A percentile compares a stretch with the other conserved stretches of the same genome.
Conservation (phyloP, 306 rosid species). For the Dalbergia cultrata region DNA sequence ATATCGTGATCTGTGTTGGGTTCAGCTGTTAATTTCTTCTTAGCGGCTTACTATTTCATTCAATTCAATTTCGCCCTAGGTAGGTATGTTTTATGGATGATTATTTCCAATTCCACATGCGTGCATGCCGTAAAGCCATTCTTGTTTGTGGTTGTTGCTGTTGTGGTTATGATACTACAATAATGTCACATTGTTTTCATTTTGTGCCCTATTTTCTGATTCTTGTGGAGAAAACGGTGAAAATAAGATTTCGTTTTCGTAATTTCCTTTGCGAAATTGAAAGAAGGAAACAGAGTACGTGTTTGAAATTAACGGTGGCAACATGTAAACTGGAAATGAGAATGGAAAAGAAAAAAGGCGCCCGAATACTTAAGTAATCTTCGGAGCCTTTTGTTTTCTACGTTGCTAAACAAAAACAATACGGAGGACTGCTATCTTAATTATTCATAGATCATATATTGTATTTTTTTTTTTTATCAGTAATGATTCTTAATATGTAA, state of each 20-base stretch:
- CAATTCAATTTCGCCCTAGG: neutral
- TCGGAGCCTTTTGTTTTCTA: slow-evolving; percentile 3
- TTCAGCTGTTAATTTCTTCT: neutral
- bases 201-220: neutral
- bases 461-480: neutral
- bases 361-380: neutral
- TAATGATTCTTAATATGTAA: too few species aligned
- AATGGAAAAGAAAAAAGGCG: neutral
- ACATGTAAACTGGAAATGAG: neutral
- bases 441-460: neutral
- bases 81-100: neutral
- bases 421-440: neutral
- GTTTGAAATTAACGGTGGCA: neutral
- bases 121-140: neutral
- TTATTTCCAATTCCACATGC: neutral
- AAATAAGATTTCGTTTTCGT: too few species aligned
- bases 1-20: neutral
- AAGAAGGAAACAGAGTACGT: neutral
- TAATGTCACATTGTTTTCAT: too few species aligned
- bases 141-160: neutral
- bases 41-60: neutral
- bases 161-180: neutral
- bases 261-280: neutral
- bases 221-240: too few species aligned
- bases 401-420: neutral